Base-by-base conservation (phyloP, 1,139 yeast species). In the Scheffersomyces cryptocercus region DNA sequence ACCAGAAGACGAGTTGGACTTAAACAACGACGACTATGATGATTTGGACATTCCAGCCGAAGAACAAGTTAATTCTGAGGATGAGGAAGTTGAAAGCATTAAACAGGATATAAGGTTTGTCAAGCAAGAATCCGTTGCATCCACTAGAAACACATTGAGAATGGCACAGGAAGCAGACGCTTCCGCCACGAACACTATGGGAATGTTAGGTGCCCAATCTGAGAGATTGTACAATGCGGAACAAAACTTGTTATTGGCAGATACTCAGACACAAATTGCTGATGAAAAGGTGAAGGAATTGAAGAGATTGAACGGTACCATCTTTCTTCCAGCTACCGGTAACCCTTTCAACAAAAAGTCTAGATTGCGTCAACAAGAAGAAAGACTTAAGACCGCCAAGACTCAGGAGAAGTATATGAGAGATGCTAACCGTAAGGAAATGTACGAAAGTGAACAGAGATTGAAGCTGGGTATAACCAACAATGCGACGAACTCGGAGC, bases 141-240 rank as follows among this genome's bases (percentile, higher is more conserved):
- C 90, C 39, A 87, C 98, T 0, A 77, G 96, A 56, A 90, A 90
- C 55, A 90, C 97, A 0, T 70, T 93, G 47, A 79, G 86, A 54
- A 82, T 88, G 82, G 96, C 97, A 1, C 86, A 86, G 51, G 95
- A 89, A 55, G 97, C 98, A 0, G 97, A 91, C 62, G 87, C 86
- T 43, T 81, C 91, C 7, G 99, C 96, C 24, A 79, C 89, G 42
- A 89, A 91, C 61, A 86, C 98, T 0, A 69, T 91, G 53, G 97
- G 97, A 26, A 84, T 89, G 82, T 76, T 93, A 43, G 98, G 98
- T 28, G 81, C 93, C 15, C 99, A 95, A 65, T 84, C 95, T 44
- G 97, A 90, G 61, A 73, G 89, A 41, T 71, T 93, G 51, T 87
- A 85, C 61, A 82, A 80, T 58, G 84, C 93, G 14, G 97, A 91